Conservation (phyloP, 495 filamentous ascomycete species). For the Penicillium antarcticum region DNA sequence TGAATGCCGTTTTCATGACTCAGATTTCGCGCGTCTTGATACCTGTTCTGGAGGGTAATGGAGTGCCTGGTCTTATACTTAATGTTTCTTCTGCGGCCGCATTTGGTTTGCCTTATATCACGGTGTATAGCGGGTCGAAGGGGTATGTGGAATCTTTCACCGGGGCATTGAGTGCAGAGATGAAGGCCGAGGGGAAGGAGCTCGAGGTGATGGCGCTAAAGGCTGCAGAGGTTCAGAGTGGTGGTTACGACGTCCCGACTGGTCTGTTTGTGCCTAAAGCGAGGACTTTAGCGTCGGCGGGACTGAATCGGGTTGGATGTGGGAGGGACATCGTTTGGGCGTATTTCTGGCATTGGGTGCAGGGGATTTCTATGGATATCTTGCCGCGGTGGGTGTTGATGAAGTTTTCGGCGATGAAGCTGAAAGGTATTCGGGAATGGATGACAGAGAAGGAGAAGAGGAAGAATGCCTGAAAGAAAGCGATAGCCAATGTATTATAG, state of each 20-base stretch:
- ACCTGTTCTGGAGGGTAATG: conserved; percentile 26
- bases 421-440: conserved; percentile 8
- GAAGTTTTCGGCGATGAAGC: conserved; percentile 8
- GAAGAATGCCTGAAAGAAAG: conserved; percentile 9
- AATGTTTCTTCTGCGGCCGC: conserved; percentile 39
- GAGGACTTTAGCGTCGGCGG: conserved; percentile 22
- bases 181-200: conserved; percentile 15
- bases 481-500: no score
- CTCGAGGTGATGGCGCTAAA: conserved; percentile 29
- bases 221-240: conserved; percentile 20
- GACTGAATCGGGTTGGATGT: conserved; percentile 31
- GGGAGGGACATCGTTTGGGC: conserved; percentile 21
- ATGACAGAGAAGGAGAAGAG: conserved; percentile 7
- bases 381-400: conserved; percentile 20
- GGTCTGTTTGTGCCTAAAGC: conserved; percentile 20
- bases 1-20: conserved; percentile 37
- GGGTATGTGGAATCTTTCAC: conserved; percentile 35
- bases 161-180: conserved; percentile 27
- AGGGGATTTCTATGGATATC: conserved; percentile 17
- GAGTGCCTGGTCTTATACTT: conserved; percentile 33
- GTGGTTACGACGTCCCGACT: conserved; percentile 15
- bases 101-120: conserved; percentile 34
- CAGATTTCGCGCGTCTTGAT: conserved; percentile 39
- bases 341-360: conserved; percentile 30
- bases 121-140: conserved; percentile 35